phyloP scores from a whole-genome alignment of 2,329 filamentous ascomycete genomes.

The Sclerotinia nivalis region DNA sequence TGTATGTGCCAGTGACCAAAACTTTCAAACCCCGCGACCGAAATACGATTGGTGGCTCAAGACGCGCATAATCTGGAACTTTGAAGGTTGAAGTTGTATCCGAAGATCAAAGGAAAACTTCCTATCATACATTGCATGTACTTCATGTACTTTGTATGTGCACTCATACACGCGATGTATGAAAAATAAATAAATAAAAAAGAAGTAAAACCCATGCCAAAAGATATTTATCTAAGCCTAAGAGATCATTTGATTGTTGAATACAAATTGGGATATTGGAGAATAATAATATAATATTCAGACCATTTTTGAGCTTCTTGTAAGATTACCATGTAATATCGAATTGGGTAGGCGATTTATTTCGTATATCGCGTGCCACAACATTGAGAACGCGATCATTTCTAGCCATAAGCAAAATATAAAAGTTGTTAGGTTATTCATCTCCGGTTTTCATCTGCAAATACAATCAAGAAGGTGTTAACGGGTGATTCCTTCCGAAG shows the following conservation, averaged over 20 bases:
- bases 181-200: too few relatives aligned
- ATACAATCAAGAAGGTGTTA: conserved; percentile 5
- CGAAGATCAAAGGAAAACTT: conserved; percentile 16
- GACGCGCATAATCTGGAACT: conserved; percentile 21
- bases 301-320: neutral
- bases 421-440: neutral
- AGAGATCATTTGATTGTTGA: neutral
- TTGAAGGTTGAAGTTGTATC: conserved; percentile 8
- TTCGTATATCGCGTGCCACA: neutral
- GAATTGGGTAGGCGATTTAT: neutral
- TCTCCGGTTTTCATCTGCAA: conserved; percentile 14
- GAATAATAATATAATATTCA: neutral
- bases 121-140: neutral
- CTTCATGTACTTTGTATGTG: neutral
- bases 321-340: neutral
- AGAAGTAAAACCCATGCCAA: too few relatives aligned
- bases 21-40: neutral
- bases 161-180: too few relatives aligned
- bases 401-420: neutral
- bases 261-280: neutral
- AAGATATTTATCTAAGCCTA: neutral
- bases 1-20: conserved; percentile 16
- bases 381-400: neutral
- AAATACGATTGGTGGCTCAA: conserved; percentile 17
- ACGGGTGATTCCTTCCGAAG: conserved; percentile 14